phyloP scores from a whole-genome alignment of 1,284 basidiomycete species.

The Cryptococcus sp. region DNA sequence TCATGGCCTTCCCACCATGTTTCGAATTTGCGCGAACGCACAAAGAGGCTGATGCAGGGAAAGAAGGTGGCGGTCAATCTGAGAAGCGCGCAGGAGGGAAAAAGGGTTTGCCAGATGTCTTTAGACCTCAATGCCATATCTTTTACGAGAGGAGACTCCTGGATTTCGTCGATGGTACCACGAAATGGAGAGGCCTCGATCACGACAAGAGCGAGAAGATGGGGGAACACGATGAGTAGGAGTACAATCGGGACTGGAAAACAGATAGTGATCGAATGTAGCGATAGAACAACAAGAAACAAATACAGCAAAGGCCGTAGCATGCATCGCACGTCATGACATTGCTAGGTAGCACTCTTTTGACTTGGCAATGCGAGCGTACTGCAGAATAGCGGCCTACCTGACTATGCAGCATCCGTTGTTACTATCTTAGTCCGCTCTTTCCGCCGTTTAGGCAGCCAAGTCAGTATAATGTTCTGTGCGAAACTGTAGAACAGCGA shows the following conservation, averaged over 20 bases:
- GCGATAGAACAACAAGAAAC: background rate
- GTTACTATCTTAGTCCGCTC: conserved; percentile 1
- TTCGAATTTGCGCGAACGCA: conserved; percentile 37
- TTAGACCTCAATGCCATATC: conserved; percentile 35
- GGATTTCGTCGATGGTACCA: conserved; percentile 33
- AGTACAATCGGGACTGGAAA: background rate
- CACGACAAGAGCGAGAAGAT: conserved; percentile 31
- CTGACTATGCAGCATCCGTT: too few relatives aligned
- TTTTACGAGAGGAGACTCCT: conserved; percentile 36
- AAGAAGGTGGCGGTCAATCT: conserved; percentile 14
- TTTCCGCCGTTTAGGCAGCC: conserved; percentile 2
- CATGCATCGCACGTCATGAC: background rate
- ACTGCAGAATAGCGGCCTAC: too few relatives aligned
- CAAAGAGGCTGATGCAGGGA: conserved; percentile 22
- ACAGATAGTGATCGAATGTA: background rate
- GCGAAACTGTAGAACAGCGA: conserved; percentile 55
- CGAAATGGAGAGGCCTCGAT: conserved; percentile 34
- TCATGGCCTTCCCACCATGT: conserved; percentile 39
- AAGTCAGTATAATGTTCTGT: conserved; percentile 42
- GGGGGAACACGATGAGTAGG: conserved; percentile 25
- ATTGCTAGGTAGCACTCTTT: too few relatives aligned
- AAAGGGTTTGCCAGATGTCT: conserved; percentile 28
- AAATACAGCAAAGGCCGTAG: background rate
- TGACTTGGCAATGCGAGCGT: too few relatives aligned
- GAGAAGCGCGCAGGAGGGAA: conserved; percentile 5